These are phyloP conservation scores for Fusarium euwallaceae DNA, from an alignment of 2,329 filamentous ascomycete species.

Conservation along the genomic window DNA sequence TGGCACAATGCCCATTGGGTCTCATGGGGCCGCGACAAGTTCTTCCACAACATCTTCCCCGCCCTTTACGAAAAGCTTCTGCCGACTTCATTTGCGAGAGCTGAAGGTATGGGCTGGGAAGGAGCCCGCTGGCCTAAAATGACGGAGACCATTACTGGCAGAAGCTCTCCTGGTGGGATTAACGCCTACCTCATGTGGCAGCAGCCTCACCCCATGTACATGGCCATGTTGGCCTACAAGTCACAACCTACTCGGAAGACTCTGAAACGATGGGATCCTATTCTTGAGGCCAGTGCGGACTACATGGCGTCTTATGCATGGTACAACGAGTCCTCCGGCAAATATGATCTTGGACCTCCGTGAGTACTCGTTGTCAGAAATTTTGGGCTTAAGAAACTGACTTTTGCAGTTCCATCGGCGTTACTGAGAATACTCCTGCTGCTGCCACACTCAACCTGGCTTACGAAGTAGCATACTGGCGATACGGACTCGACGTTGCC, in stretches of 20 bases:
- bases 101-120: conserved; percentile 56
- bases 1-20: conserved; percentile 59
- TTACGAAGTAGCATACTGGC: conserved; percentile 73
- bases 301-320: conserved; percentile 72
- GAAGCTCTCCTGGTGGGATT: conserved; percentile 64
- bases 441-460: conserved; percentile 69
- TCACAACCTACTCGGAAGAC: conserved; percentile 50
- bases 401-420: conserved; percentile 53
- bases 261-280: conserved; percentile 64
- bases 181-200: conserved; percentile 74
- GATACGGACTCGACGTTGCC: conserved; percentile 69
- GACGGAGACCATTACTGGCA: conserved; percentile 44
- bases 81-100: conserved; percentile 53
- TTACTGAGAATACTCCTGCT: conserved; percentile 69
- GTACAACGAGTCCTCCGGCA: conserved; percentile 63
- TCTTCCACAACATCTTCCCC: conserved; percentile 55
- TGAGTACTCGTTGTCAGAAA: conserved; percentile 1
- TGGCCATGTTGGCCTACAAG: conserved; percentile 63
- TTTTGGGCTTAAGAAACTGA: neutral
- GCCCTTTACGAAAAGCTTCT: conserved; percentile 63
- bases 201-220: conserved; percentile 70
- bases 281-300: conserved; percentile 66
- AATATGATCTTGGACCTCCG: conserved; percentile 64
- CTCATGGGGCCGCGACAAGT: conserved; percentile 54
- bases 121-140: conserved; percentile 60